Evolutionary conservation across 495 filamentous ascomycete genomes (phyloP).

Genomic region (Astrothelium macrocarpum): DNA sequence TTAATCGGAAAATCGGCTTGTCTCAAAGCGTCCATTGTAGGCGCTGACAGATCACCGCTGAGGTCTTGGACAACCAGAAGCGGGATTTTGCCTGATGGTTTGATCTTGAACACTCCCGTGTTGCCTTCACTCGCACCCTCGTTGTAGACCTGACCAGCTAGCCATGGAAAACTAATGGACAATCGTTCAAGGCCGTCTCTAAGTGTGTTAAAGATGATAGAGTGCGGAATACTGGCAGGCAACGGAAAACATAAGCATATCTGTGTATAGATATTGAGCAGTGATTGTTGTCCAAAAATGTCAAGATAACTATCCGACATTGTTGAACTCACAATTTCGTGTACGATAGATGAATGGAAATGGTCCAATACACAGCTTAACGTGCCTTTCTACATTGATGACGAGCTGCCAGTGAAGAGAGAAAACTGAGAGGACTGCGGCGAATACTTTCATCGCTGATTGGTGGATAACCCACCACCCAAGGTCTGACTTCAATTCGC

Average conservation of each 20-base stretch:
- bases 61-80: constrained; percentile 38
- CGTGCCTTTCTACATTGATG: too few species aligned
- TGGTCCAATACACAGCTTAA: too few species aligned
- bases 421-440: too few species aligned
- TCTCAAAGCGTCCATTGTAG: constrained; percentile 36
- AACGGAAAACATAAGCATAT: constrained; percentile 34
- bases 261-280: constrained; percentile 38
- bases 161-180: constrained; percentile 41
- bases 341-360: too few species aligned
- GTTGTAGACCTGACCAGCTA: constrained; percentile 44
- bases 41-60: constrained; percentile 27
- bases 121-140: constrained; percentile 30
- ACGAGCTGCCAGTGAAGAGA: too few species aligned
- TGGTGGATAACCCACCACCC: too few species aligned
- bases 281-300: constrained; percentile 26
- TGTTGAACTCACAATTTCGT: too few species aligned
- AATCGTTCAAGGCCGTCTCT: constrained; percentile 33
- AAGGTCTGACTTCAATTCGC: too few species aligned
- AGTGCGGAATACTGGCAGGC: constrained; percentile 21
- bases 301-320: constrained; percentile 22
- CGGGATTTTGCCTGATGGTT: constrained; percentile 27
- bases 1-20: constrained; percentile 38
- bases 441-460: too few species aligned
- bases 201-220: constrained; percentile 29
- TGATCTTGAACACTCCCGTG: constrained; percentile 38